Evolutionary conservation across 225 moss, liverwort and hornwort species (phyloP), one percentile per base, ranked within the genome.

Genomic region (Pseudisothecium myosuroides): DNA sequence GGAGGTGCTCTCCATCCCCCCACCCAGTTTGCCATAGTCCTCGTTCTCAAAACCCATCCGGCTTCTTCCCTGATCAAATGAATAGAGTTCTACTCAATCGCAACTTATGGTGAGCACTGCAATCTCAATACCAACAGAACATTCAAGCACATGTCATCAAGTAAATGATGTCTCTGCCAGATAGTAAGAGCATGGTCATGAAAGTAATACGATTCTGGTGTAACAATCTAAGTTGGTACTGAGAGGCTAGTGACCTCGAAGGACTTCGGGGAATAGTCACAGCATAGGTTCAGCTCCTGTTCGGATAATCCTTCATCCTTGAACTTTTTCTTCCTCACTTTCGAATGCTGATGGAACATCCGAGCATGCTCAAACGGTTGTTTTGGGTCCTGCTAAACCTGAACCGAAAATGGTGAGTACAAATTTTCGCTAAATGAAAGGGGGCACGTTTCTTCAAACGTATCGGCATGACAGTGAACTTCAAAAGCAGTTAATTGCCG

Each of bases 1-100:
- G 62, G 98, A 99, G 86, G 92, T 95, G 90, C 96, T 96, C 88
- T 99, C 98, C 95, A 99, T 95, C 19, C 94, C 95, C 37, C 92
- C 95, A 52, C 93, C 92, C 77, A 96, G 87, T 91, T 96, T 98
- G 41, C 93, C 93, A 93, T 94, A 93, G 72, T 93, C 93, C 67
- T 94, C 94, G 37, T 65, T 87, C 88, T 94, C 93, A 91, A 94
- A 94, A 91, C 94, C 94, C 94, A 94, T 94, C 83, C 91, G 76
- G 64, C 82, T 90, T 83, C 81, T 93, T 75, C 89, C 93, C 94
- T 94, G 88, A 89, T 62, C 63, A 88, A 86, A 63, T 36, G 67
- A 87, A 56, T 59, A 85, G 76, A 63, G 63, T 41, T n/a, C n/a
- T n/a, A 75, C 52, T 86, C 85, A 90, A 77, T 82, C 36, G 67